Conservation (phyloP, 1,139 yeast species). For the Lodderomyces elongisporus region DNA sequence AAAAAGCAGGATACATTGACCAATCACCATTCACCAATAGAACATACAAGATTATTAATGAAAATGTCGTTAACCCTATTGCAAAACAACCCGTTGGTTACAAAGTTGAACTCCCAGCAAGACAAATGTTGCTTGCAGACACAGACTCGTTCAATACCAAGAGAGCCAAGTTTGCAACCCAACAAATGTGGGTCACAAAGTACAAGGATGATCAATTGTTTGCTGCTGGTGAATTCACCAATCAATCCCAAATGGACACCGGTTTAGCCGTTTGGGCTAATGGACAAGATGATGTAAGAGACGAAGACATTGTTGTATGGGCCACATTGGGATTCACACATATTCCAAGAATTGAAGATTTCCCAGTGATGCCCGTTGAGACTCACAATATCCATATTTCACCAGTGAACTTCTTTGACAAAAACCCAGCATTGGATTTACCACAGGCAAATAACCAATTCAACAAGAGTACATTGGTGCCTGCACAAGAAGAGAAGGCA, state of each 20-base stretch:
- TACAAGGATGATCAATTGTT: constrained; percentile 62
- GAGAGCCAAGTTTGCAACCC: constrained; percentile 70
- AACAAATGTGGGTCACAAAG: constrained; percentile 74
- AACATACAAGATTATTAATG: constrained; percentile 75
- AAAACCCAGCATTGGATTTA: constrained; percentile 77
- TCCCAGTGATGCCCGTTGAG: constrained; percentile 93
- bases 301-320: constrained; percentile 81
- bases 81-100: constrained; percentile 79
- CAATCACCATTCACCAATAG: constrained; percentile 76
- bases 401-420: constrained; percentile 76
- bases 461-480: constrained; percentile 58
- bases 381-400: constrained; percentile 60
- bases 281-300: constrained; percentile 67
- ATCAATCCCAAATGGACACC: constrained; percentile 61
- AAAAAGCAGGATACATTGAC: constrained; percentile 68
- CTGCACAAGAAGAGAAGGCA: constrained; percentile 22
- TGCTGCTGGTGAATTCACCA: constrained; percentile 78
- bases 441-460: constrained; percentile 69
- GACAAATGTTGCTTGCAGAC: constrained; percentile 69
- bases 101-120: constrained; percentile 73
- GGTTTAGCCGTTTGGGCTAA: constrained; percentile 66
- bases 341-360: constrained; percentile 83
- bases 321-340: constrained; percentile 85
- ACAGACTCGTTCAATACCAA: constrained; percentile 55
- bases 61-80: constrained; percentile 68